A percentile compares a stretch with the other conserved stretches of the same genome.
These are phyloP conservation scores for Alternaria solani DNA, from an alignment of 2,329 filamentous ascomycete species.

Conservation along the genomic window DNA sequence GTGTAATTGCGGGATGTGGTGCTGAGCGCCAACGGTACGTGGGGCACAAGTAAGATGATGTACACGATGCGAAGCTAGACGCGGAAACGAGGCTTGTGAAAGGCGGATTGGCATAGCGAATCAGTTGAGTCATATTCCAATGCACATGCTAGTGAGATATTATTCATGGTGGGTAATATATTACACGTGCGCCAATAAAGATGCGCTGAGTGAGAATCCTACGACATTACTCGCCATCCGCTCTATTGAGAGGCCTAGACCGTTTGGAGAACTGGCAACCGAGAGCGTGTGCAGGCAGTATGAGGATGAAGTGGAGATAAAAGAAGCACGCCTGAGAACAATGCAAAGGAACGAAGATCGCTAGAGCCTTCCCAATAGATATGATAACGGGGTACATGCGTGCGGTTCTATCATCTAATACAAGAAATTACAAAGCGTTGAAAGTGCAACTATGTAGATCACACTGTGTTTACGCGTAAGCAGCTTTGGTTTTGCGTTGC, in stretches of 20 bases:
- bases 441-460: constrained; percentile 11
- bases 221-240: not conserved
- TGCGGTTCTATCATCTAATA: constrained; percentile 4
- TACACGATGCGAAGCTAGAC: not conserved
- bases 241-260: constrained; percentile 1
- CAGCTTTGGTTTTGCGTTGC: constrained; percentile 41
- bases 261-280: not conserved
- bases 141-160: not conserved
- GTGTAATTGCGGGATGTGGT: not conserved
- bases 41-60: not conserved
- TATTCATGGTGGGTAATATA: not conserved
- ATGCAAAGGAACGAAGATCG: not conserved
- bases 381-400: not conserved
- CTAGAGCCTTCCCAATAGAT: not conserved
- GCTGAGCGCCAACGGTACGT: not conserved
- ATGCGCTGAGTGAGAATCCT: constrained; percentile 1
- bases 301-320: not conserved
- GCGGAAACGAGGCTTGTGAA: not conserved
- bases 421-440: constrained; percentile 10
- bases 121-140: not conserved
- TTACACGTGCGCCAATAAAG: constrained; percentile 17
- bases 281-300: constrained; percentile 17
- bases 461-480: constrained; percentile 41
- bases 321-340: not conserved
- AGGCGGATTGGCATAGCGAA: not conserved